A percentile compares a stretch with the other conserved stretches of the same genome.
These are phyloP conservation scores for Penicillium manginii DNA, from an alignment of 495 filamentous ascomycete genomes.

Conservation along the genomic window DNA sequence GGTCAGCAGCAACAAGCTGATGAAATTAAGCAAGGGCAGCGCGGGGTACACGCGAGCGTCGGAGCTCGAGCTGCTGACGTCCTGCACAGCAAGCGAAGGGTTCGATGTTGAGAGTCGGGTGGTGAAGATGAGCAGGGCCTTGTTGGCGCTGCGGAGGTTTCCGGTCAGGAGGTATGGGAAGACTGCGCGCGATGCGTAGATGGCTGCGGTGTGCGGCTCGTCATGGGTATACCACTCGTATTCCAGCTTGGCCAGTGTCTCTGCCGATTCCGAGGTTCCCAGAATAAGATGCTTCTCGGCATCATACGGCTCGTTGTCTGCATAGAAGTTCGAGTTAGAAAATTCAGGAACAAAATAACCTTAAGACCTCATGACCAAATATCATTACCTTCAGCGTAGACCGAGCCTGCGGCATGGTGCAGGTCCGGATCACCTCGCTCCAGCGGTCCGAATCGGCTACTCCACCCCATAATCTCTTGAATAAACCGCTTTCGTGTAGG, in stretches of 20 bases:
- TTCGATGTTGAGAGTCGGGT: conserved; percentile 71
- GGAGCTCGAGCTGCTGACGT: conserved; percentile 73
- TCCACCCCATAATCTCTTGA: conserved; percentile 88
- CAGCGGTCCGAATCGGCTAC: conserved; percentile 77
- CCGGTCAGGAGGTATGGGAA: conserved; percentile 90
- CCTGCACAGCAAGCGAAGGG: conserved; percentile 70
- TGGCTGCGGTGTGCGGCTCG: conserved; percentile 84
- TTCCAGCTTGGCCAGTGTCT: conserved; percentile 77
- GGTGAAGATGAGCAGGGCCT: conserved; percentile 79
- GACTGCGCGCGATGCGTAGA: conserved; percentile 86
- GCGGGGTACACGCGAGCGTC: conserved; percentile 82
- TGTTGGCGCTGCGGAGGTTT: conserved; percentile 86
- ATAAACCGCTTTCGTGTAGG: conserved; percentile 91
- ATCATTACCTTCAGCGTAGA: conserved; percentile 76
- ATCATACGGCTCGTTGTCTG: conserved; percentile 86
- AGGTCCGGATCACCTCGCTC: conserved; percentile 94
- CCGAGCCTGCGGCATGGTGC: conserved; percentile 86
- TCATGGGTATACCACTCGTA: conserved; percentile 93
- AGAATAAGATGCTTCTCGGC: conserved; percentile 89
- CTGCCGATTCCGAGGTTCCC: conserved; percentile 86
- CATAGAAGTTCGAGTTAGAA: conserved; percentile 9
- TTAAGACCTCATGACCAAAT: background rate
- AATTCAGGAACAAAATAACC: no score
- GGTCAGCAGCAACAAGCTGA: conserved; percentile 79
- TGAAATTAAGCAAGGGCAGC: conserved; percentile 90